Conservation (phyloP, 2,329 filamentous ascomycete species). For the Gliomastix tumulicola region DNA sequence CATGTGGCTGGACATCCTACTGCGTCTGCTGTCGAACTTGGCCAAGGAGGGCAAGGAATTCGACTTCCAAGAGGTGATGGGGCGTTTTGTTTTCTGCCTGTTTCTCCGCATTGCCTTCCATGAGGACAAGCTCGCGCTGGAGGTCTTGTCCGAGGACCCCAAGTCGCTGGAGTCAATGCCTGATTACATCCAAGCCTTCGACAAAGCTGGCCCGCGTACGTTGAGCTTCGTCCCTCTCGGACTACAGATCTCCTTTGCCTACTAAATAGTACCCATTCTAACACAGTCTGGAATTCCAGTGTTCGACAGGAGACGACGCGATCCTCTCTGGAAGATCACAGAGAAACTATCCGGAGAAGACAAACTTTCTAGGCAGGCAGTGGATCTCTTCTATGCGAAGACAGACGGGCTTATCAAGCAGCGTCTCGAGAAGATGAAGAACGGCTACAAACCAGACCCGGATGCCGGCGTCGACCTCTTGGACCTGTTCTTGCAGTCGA, state of each 20-base stretch:
- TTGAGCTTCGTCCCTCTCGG: too few species aligned
- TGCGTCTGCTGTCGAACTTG: conserved; percentile 1
- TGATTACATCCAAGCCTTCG: not conserved
- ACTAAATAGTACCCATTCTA: not conserved
- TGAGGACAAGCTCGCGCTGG: not conserved
- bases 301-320: not conserved
- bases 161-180: not conserved
- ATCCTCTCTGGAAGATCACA: not conserved
- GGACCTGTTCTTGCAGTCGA: conserved; percentile 1
- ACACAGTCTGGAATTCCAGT: not conserved
- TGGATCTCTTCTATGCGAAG: not conserved
- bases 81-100: not conserved
- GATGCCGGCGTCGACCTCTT: not conserved
- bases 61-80: not conserved
- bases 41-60: not conserved
- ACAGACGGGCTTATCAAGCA: not conserved
- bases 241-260: too few species aligned
- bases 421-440: not conserved
- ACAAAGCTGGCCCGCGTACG: not conserved
- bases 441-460: not conserved
- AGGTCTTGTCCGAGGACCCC: not conserved
- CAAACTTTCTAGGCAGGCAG: not conserved
- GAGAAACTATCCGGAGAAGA: conserved; percentile 1
- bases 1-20: not conserved
- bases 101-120: not conserved